phyloP scores from a whole-genome alignment of 2,329 filamentous ascomycete genomes.

The Ceratocystis eucalypticola region DNA sequence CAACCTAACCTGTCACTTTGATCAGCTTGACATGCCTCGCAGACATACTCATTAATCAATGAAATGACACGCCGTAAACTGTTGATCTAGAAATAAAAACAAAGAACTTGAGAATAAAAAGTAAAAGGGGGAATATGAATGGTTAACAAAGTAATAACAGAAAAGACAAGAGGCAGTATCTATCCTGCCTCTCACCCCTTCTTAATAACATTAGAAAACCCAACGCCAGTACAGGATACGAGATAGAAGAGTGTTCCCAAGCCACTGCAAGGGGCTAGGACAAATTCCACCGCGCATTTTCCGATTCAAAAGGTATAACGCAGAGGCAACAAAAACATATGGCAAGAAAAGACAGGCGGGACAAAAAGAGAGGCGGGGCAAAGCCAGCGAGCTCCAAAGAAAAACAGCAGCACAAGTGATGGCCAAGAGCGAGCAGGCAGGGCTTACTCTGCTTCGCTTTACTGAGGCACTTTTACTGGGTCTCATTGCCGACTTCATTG shows the following conservation, averaged over 20 bases:
- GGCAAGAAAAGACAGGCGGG: slow-evolving; percentile 11
- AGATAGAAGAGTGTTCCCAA: slow-evolving; percentile 9
- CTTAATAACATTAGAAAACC: slow-evolving; percentile 17
- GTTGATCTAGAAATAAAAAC: slow-evolving; percentile 7
- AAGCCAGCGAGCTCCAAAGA: slow-evolving; percentile 11
- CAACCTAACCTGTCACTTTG: too few species aligned
- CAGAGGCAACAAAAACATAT: slow-evolving; percentile 16
- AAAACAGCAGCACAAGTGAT: slow-evolving; percentile 37
- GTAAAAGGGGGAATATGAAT: slow-evolving; percentile 17
- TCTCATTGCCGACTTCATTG: slow-evolving; percentile 31
- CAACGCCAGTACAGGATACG: slow-evolving; percentile 19
- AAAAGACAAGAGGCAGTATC: slow-evolving; percentile 12
- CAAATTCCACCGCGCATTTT: slow-evolving; percentile 14
- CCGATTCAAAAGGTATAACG: slow-evolving; percentile 20
- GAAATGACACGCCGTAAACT: slow-evolving; percentile 23
- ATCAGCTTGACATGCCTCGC: too few species aligned
- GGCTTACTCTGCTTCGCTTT: background rate
- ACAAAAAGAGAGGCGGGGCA: slow-evolving; percentile 4
- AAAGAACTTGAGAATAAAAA: slow-evolving; percentile 12
- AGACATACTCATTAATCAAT: slow-evolving; percentile 20
- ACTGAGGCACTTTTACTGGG: slow-evolving; percentile 28
- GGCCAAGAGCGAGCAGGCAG: slow-evolving; percentile 27
- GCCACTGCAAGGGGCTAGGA: slow-evolving; percentile 16
- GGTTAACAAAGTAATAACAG: slow-evolving; percentile 20
- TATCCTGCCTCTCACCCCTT: slow-evolving; percentile 12